Base-by-base conservation (phyloP, 495 filamentous ascomycete species). In the Penicillium soppii region DNA sequence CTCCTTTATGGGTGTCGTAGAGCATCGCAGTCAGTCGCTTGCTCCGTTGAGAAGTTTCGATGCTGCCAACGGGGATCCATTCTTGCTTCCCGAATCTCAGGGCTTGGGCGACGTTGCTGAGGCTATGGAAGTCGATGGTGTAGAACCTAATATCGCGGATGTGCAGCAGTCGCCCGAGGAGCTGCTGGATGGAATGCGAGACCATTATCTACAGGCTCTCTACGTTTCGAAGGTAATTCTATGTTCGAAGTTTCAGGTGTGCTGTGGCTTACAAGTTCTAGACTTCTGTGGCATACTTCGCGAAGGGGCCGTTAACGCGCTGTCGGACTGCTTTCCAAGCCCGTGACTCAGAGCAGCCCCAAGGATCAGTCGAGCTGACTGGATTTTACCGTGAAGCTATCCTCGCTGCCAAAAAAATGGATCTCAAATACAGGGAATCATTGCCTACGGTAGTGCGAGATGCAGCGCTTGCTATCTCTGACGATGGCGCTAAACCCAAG, bases 211-310 rank as follows among this genome's bases (percentile, higher is more conserved):
- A 38, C 88, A 97, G 39, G 83, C 88, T 15, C 75, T 97, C n/a
- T 97, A 97, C 71, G 75, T 90, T 35, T 94, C 94, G 6, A 94
- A 88, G 77, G 87, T 89, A 61, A 43, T 29, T 26, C 22, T 19
- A 16, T n/a, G 9, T 5, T 40, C 5, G 23, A 39, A 17, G 39
- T 33, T 15, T 23, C 25, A 37, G 22, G 9, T 5, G 6, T 33
- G 7, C 16, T 44, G 21, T 35, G 15, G 38, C 54, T 66, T 45
- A 58, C 59, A 21, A 15, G 13, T 26, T 25, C 2, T 43, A 91
- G 84, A 87, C 90, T 19, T 94, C 94, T 10, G 71, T 97, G 58
- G 95, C 92, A 55, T 98, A 96, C 66, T 98, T 97, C 74, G 89
- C 92, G 16, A 98, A 98, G 75, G 94, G 94, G 1, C 91, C 94